Evolutionary conservation across 495 filamentous ascomycete species (phyloP).

Genomic region (Daldinia childiae): DNA sequence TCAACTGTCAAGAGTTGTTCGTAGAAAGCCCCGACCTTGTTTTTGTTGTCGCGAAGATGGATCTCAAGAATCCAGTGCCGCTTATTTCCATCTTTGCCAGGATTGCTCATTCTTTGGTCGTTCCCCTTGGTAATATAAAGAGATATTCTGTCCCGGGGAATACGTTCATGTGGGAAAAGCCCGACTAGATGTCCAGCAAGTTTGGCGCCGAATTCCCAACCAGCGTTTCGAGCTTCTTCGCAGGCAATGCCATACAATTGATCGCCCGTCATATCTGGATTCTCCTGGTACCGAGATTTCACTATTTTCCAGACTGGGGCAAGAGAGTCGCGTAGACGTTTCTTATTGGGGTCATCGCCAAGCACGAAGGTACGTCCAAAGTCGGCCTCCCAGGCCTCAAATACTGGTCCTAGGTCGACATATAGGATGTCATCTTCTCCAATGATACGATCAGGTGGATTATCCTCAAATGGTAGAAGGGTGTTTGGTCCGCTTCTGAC

Average conservation of each 20-base stretch:
- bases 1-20: slow-evolving; percentile 58
- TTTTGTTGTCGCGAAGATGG: slow-evolving; percentile 55
- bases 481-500: slow-evolving; percentile 62
- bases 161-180: slow-evolving; percentile 57
- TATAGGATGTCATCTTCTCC: slow-evolving; percentile 59
- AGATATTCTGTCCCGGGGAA: slow-evolving; percentile 55
- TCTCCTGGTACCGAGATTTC: slow-evolving; percentile 48
- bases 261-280: slow-evolving; percentile 56
- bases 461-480: slow-evolving; percentile 55
- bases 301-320: slow-evolving; percentile 56
- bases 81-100: slow-evolving; percentile 53
- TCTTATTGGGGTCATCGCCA: slow-evolving; percentile 57
- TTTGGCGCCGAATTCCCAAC: slow-evolving; percentile 55
- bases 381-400: slow-evolving; percentile 63
- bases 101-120: slow-evolving; percentile 48
- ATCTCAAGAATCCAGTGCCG: slow-evolving; percentile 64
- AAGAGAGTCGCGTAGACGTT: slow-evolving; percentile 54
- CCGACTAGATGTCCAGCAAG: slow-evolving; percentile 56
- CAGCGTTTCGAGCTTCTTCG: slow-evolving; percentile 36
- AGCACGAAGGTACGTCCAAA: slow-evolving; percentile 51
- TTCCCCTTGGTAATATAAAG: slow-evolving; percentile 58
- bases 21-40: slow-evolving; percentile 53
- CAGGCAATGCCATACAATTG: slow-evolving; percentile 54
- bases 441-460: slow-evolving; percentile 60
- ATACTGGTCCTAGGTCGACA: slow-evolving; percentile 61